phyloP scores from a whole-genome alignment of 139 green algal genomes.

The Chlorella sorokiniana region DNA sequence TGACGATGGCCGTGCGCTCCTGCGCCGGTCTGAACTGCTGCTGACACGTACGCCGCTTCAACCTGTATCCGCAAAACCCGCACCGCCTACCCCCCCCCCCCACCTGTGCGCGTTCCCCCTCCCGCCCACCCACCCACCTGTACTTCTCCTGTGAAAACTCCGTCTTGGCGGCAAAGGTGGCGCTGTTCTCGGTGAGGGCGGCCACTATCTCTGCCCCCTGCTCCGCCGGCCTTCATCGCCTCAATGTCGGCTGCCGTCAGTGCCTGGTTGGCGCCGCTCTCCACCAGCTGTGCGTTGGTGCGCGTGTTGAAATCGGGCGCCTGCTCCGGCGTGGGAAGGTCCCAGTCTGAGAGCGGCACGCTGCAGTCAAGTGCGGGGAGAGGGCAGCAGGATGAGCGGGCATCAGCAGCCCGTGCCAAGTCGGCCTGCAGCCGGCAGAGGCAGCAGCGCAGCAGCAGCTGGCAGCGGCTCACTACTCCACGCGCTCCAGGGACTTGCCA shows the following conservation, averaged over 20 bases:
- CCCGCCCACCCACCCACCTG: slow-evolving; percentile 14
- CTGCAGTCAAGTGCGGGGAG: neutral
- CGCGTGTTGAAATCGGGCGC: slow-evolving; percentile 9
- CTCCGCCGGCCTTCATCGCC: slow-evolving; percentile 29
- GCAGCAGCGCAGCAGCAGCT: neutral
- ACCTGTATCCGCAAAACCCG: too few species aligned
- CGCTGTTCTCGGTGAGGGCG: slow-evolving; percentile 69
- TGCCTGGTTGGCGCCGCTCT: neutral
- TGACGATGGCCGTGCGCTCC: too few species aligned
- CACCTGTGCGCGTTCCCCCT: neutral
- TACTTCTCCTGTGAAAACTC: slow-evolving; percentile 92
- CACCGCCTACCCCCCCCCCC: neutral
- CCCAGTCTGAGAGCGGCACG: slow-evolving; percentile 20
- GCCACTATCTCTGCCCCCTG: slow-evolving; percentile 76
- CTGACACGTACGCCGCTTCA: too few species aligned
- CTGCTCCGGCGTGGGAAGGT: neutral
- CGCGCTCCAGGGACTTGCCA: slow-evolving; percentile 28
- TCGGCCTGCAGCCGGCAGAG: neutral
- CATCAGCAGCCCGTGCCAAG: neutral
- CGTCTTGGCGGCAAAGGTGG: slow-evolving; percentile 82
- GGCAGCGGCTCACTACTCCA: slow-evolving; percentile 7
- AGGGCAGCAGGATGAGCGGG: neutral
- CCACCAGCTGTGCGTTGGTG: slow-evolving; percentile 30
- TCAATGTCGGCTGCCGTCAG: slow-evolving; percentile 27
- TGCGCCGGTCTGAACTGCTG: too few species aligned